These are phyloP conservation scores for Crithidia sp. DNA, from an alignment of 208 protist genomes.

Conservation along the genomic window DNA sequence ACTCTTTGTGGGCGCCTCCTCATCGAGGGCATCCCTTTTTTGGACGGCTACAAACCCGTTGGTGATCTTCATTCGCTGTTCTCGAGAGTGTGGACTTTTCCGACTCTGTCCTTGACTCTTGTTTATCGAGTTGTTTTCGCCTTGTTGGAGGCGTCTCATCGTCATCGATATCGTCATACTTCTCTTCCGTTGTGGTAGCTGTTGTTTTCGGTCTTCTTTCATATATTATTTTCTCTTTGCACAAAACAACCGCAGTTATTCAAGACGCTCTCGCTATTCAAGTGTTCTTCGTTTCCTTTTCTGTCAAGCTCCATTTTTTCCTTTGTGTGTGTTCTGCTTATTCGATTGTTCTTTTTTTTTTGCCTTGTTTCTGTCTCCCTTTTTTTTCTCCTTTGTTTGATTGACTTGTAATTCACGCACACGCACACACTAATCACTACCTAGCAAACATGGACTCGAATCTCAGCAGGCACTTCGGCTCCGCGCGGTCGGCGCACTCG, in stretches of 20 bases:
- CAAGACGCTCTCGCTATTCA: too few relatives aligned
- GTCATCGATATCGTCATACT: background rate
- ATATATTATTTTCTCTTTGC: background rate
- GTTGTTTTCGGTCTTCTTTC: too few relatives aligned
- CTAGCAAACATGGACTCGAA: slow-evolving; percentile 12
- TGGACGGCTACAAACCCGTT: too few relatives aligned
- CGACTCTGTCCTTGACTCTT: too few relatives aligned
- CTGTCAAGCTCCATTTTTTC: background rate
- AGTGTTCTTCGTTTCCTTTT: background rate
- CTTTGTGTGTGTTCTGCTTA: background rate
- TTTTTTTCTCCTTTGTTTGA: background rate
- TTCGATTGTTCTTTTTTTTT: background rate
- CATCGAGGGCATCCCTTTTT: too few relatives aligned
- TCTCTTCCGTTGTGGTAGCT: background rate
- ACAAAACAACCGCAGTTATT: too few relatives aligned
- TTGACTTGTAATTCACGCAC: background rate
- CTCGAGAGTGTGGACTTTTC: too few relatives aligned
- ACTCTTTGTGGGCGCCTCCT: background rate
- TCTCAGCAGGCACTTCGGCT: slow-evolving; percentile 24
- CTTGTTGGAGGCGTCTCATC: too few relatives aligned
- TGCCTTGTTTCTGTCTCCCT: slow-evolving; percentile 1
- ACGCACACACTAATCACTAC: too few relatives aligned
- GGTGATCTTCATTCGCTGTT: too few relatives aligned
- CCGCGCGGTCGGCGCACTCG: slow-evolving; percentile 19
- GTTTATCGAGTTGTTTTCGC: too few relatives aligned